Conservation (phyloP, 345 rosid species). For the Salix caprea region DNA sequence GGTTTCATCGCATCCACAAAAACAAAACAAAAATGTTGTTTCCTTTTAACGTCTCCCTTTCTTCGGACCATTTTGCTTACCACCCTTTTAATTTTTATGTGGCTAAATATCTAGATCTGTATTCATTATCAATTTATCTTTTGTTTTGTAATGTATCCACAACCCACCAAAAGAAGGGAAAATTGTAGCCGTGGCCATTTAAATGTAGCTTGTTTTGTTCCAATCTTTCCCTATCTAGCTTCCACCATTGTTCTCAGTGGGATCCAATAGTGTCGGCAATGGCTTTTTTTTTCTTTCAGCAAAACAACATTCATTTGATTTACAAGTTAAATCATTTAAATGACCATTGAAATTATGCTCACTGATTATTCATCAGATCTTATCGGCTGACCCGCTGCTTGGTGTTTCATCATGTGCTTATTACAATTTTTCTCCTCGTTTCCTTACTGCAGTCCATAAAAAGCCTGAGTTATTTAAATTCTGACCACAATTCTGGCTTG, state of each 20-base stretch:
- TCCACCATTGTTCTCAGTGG: constrained; percentile 5
- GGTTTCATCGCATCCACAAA: no score
- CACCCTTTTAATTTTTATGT: background rate
- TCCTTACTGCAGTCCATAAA: background rate
- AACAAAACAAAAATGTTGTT: background rate
- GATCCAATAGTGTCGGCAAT: background rate
- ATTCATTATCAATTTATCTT: constrained; percentile 3
- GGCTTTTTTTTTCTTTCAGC: background rate
- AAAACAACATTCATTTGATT: background rate
- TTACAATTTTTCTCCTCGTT: background rate
- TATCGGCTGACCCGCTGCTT: background rate
- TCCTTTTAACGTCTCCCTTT: background rate
- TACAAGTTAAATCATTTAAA: no score
- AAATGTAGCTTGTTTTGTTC: background rate
- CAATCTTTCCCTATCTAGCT: background rate
- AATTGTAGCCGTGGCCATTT: background rate
- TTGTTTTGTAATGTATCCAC: background rate
- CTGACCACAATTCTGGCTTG: background rate
- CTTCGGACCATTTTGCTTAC: background rate
- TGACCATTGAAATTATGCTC: background rate
- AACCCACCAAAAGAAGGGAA: constrained; percentile 6
- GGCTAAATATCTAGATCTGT: background rate
- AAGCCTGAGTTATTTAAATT: background rate
- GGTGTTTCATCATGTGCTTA: background rate
- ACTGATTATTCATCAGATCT: no score